phyloP scores from a whole-genome alignment of 1,139 yeast genomes.

The Geotrichum restrictum region DNA sequence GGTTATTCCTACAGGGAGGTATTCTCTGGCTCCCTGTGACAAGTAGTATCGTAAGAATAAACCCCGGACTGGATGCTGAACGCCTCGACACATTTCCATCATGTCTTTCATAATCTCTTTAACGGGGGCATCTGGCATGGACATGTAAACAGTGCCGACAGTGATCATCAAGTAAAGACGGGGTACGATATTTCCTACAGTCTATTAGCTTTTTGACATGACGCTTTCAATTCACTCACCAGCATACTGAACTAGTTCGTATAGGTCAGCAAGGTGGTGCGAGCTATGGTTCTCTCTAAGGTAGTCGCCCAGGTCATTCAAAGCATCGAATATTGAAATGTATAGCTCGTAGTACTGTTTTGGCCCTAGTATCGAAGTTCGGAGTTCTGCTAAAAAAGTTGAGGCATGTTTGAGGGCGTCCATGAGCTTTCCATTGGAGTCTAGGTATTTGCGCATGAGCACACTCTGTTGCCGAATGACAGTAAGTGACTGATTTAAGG shows the following conservation, averaged over 20 bases:
- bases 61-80: constrained; percentile 88
- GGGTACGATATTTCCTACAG: constrained; percentile 65
- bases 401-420: constrained; percentile 89
- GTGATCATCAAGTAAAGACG: constrained; percentile 91
- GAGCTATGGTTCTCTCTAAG: constrained; percentile 63
- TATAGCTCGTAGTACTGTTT: constrained; percentile 92
- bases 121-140: constrained; percentile 71
- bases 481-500: constrained; percentile 51
- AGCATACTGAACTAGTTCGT: constrained; percentile 92
- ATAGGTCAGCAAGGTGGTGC: constrained; percentile 82
- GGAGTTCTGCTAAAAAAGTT: constrained; percentile 71
- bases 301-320: constrained; percentile 63
- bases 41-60: constrained; percentile 82
- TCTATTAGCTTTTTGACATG: not conserved
- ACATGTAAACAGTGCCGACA: constrained; percentile 85
- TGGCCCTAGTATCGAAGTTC: constrained; percentile 74
- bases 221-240: constrained; percentile 33
- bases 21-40: constrained; percentile 75
- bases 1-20: constrained; percentile 48
- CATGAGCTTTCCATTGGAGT: constrained; percentile 64
- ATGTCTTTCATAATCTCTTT: constrained; percentile 88
- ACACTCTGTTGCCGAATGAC: constrained; percentile 66
- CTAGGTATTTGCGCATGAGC: constrained; percentile 73
- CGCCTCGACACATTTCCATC: constrained; percentile 97
- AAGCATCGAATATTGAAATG: constrained; percentile 77